These are phyloP conservation scores for Pythium aquatile DNA, from an alignment of 352 stramenopile genomes.

Conservation along the genomic window DNA sequence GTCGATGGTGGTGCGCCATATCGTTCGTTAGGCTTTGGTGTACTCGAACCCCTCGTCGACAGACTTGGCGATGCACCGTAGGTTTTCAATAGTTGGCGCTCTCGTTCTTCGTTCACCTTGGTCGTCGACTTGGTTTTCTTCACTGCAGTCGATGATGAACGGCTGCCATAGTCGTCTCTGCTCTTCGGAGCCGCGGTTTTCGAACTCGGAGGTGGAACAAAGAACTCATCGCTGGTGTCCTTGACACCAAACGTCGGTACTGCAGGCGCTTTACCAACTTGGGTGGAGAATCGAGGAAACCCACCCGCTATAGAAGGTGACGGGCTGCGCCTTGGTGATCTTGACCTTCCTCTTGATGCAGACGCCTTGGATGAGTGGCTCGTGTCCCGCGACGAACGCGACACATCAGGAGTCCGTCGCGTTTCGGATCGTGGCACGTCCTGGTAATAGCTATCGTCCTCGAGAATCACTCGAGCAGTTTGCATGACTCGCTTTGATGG, in stretches of 20 bases:
- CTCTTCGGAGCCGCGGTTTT: slow-evolving; percentile 40
- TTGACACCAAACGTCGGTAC: slow-evolving; percentile 40
- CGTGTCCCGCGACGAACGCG: slow-evolving; percentile 4
- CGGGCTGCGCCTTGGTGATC: slow-evolving; percentile 36
- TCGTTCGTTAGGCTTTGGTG: slow-evolving; percentile 19
- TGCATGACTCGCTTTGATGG: slow-evolving; percentile 62
- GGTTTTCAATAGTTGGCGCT: slow-evolving; percentile 46
- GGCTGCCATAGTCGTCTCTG: slow-evolving; percentile 35
- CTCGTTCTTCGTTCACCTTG: slow-evolving; percentile 44
- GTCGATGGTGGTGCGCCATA: slow-evolving; percentile 22
- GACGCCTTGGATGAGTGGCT: slow-evolving; percentile 15
- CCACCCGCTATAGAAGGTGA: background rate
- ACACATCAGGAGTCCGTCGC: slow-evolving; percentile 6
- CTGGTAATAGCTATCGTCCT: slow-evolving; percentile 35
- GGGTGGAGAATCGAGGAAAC: slow-evolving; percentile 35
- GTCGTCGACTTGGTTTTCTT: slow-evolving; percentile 19
- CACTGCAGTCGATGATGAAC: slow-evolving; percentile 14
- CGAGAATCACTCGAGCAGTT: slow-evolving; percentile 62
- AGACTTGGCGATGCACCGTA: slow-evolving; percentile 36
- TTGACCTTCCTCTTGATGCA: slow-evolving; percentile 27
- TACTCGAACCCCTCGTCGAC: background rate
- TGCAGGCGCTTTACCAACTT: slow-evolving; percentile 23
- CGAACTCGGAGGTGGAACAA: slow-evolving; percentile 25
- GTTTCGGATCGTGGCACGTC: background rate
- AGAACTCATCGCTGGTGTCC: slow-evolving; percentile 1